Evolutionary conservation across 345 rosid species (phyloP).

Genomic region (Pistacia vera): DNA sequence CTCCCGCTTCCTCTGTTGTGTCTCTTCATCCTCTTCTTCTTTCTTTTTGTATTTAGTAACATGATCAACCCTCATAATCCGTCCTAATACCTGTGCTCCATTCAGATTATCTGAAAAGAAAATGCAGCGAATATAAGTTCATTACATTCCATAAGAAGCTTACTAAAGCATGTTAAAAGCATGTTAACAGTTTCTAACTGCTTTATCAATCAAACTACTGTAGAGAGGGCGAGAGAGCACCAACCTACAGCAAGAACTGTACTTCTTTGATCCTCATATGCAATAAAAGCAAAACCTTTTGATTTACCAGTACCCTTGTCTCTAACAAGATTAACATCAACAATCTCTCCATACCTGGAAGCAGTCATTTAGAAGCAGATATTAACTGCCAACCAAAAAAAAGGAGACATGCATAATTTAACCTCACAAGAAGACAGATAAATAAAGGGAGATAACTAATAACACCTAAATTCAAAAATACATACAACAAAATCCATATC

Average conservation of each 20-base stretch:
- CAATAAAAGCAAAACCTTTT: slow-evolving; percentile 85
- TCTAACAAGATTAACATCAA: slow-evolving; percentile 86
- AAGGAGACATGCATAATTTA: neutral
- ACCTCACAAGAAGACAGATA: neutral
- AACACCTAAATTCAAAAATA: neutral
- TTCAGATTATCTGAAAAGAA: slow-evolving; percentile 72
- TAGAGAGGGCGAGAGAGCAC: slow-evolving; percentile 21
- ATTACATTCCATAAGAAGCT: neutral
- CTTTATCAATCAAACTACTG: neutral
- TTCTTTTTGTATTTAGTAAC: slow-evolving; percentile 64
- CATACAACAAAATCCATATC: neutral
- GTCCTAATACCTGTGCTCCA: slow-evolving; percentile 74
- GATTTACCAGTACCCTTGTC: slow-evolving; percentile 95
- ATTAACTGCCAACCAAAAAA: neutral
- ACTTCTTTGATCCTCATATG: slow-evolving; percentile 95
- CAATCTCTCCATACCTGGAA: slow-evolving; percentile 81
- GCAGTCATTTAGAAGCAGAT: neutral
- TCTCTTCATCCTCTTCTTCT: slow-evolving; percentile 93
- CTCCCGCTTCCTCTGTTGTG: slow-evolving; percentile 63
- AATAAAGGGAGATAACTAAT: neutral
- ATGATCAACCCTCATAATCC: slow-evolving; percentile 79
- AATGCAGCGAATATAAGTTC: neutral
- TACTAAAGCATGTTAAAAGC: neutral
- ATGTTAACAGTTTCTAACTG: neutral
- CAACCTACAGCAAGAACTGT: slow-evolving; percentile 90